Conservation (phyloP, 1,284 basidiomycete genomes). For the Thecaphora thlaspeos region DNA sequence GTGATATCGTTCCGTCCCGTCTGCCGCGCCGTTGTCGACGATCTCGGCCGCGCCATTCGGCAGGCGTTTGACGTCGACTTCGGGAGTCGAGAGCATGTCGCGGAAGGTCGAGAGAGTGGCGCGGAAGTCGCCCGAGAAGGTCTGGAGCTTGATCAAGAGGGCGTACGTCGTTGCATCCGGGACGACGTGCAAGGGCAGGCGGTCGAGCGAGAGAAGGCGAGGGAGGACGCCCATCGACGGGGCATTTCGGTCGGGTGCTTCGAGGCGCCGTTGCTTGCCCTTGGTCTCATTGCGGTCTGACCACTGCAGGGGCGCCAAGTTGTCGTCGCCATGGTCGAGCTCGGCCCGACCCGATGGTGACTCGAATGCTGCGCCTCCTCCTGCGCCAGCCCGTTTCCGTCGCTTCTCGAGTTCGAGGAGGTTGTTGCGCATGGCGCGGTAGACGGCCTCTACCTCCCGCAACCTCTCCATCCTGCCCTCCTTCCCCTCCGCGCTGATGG, state of each 20-base stretch:
- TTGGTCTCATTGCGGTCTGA: background rate
- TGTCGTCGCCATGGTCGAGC: background rate
- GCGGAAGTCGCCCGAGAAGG: conserved; percentile 21
- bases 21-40: background rate
- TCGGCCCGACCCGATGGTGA: too few relatives aligned
- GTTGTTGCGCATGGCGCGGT: conserved; percentile 26
- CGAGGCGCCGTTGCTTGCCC: background rate
- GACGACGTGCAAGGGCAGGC: conserved; percentile 7
- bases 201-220: conserved; percentile 5
- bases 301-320: background rate
- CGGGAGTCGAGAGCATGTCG: conserved; percentile 24
- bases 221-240: conserved; percentile 1
- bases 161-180: conserved; percentile 24
- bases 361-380: too few relatives aligned
- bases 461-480: background rate
- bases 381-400: too few relatives aligned
- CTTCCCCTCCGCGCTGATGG: conserved; percentile 4
- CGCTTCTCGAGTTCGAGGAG: conserved; percentile 9
- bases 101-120: conserved; percentile 25
- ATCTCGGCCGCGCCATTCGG: background rate
- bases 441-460: conserved; percentile 15
- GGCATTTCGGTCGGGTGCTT: background rate
- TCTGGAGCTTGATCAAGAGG: conserved; percentile 18
- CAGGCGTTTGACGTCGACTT: background rate
- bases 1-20: conserved; percentile 1